Conservation (phyloP, 768 basidiomycete genomes). For the Pleurotus djamor region DNA sequence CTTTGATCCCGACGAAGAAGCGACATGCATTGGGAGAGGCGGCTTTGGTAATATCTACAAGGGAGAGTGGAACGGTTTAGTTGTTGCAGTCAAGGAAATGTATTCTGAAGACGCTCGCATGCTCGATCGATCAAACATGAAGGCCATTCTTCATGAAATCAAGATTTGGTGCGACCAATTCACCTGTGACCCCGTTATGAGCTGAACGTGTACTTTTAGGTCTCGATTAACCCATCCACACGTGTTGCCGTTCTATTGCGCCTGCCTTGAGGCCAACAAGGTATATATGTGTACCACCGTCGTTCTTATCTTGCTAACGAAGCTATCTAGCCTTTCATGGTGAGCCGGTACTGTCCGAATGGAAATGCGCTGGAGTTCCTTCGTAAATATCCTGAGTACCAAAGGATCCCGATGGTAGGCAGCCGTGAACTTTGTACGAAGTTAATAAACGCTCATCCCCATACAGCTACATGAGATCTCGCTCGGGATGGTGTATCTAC, state of each 20-base stretch:
- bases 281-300: background rate
- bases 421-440: slow-evolving; percentile 17
- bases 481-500: slow-evolving; percentile 9
- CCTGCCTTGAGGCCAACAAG: slow-evolving; percentile 13
- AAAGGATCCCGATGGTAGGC: slow-evolving; percentile 14
- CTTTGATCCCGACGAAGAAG: background rate
- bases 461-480: slow-evolving; percentile 5
- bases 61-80: background rate
- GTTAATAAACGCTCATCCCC: slow-evolving; percentile 15
- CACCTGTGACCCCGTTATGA: background rate
- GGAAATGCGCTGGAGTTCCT: slow-evolving; percentile 16
- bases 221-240: slow-evolving; percentile 28
- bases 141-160: slow-evolving; percentile 19
- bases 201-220: background rate
- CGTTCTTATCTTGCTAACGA: background rate
- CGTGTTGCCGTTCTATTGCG: slow-evolving; percentile 31
- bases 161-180: slow-evolving; percentile 20
- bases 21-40: background rate
- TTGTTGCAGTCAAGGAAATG: slow-evolving; percentile 1
- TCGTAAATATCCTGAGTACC: background rate
- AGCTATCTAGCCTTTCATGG: slow-evolving; percentile 9
- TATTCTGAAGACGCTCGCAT: background rate
- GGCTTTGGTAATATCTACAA: slow-evolving; percentile 1
- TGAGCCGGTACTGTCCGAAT: slow-evolving; percentile 17
- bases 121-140: background rate